Base-by-base conservation (phyloP, 2,329 filamentous ascomycete genomes). In the Byssothecium circinans region DNA sequence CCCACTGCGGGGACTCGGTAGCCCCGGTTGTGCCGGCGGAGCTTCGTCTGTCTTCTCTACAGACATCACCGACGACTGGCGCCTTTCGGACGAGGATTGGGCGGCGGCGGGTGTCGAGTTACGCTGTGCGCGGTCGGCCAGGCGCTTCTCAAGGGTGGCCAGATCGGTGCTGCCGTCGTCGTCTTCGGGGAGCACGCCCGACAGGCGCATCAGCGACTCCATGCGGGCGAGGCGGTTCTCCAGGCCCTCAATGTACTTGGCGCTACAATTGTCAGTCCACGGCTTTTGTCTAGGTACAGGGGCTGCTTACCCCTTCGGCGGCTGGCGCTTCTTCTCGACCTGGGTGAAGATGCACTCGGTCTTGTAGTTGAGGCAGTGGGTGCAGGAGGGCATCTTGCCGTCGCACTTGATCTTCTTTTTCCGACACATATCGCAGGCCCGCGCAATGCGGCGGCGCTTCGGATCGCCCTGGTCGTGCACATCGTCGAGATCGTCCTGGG, bases 391-490 rank as follows among this genome's bases (percentile, higher is more conserved):
- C 74, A 95, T 84, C 75, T 95, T 96, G 58, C 94, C 92, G 68
- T 97, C 94, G 73, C 92, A 97, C 75, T 97, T 97, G 74, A 97
- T 94, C 80, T 92, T 96, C 74, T 87, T 87, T 76, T 95, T 96
- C 62, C 91, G 82, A 70, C 92, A 97, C 91, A 95, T 95, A 63
- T 96, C 91, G 75, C 91, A 96, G 42, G 91, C 91, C 88, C 89
- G 83, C 51, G 91, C 90, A 62, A 96, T 96, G 64, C 91, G 84
- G 72, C 91, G 82, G 68, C 91, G 81, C 78, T 96, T 97, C 17
- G 91, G 84, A 65, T 96, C 92, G 37, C 74, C 61, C 44, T 69
- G 69, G 61, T 86, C 89, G 45, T 81, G 80, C 60, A 79, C 78
- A 43, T 81, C 77, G 41, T 75, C 74, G 46, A 68, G 58, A 42